Evolutionary conservation across 768 basidiomycete genomes (phyloP), one percentile per base, ranked within the genome.

Genomic region (Mycena crocata): DNA sequence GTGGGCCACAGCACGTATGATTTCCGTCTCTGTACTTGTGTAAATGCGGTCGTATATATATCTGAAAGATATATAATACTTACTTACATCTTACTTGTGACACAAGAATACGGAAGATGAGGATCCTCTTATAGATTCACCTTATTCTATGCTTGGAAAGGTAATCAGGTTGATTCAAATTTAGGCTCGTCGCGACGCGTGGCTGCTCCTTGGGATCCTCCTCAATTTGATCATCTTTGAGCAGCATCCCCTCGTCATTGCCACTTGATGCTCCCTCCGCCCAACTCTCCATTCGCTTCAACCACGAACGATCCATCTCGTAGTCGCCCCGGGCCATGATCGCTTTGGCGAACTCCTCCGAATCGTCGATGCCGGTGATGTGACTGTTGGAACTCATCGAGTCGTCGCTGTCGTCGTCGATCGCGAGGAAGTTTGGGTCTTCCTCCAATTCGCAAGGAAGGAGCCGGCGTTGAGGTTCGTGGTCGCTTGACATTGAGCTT

Each of bases 121-220:
- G n/a, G n/a, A n/a, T n/a, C n/a, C n/a, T n/a, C n/a, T n/a, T n/a
- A n/a, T n/a, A n/a, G n/a, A n/a, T n/a, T n/a, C n/a, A n/a, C n/a
- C n/a, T n/a, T n/a, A 46, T 46, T 46, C 28, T 46, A 14, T 28
- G 30, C 9, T 12, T n/a, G 23, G 39, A 62, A 55, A 64, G 46
- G 50, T 58, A 60, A 19, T 60, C 64, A 17, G 64, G 64, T 15
- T 55, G 54, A 13, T 35, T 35, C 57, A 60, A 51, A 37, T 66
- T 54, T 21, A 66, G 44, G 28, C n/a, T 61, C 24, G 65, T 40
- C 30, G 58, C 52, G 35, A 34, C 45, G 15, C 65, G 57, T 23
- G 57, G 65, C 52, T 23, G 37, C 58, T 66, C 65, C 32, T 35
- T 48, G 5, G 50, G 13, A 46, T 60, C 57, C 28, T 48, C 64